Percentiles rank a stretch among this genome's conserved stretches.
These are phyloP conservation scores for Colletotrichum phormii DNA, from an alignment of 2,329 filamentous ascomycete genomes.

Conservation along the genomic window DNA sequence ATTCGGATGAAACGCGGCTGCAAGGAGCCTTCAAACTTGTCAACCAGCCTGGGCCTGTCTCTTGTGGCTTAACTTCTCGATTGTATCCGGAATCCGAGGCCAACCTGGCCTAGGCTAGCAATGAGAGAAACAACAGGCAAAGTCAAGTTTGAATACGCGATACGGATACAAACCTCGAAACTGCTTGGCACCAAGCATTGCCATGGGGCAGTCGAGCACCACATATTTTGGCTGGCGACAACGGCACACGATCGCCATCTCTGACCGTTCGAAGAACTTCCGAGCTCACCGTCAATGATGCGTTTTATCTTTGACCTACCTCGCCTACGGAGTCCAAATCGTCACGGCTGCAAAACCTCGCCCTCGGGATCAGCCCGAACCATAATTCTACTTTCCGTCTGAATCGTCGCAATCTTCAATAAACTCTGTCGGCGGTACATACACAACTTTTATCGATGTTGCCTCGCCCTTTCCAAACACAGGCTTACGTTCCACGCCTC, in stretches of 20 bases:
- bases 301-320: constrained; percentile 1
- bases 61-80: constrained; percentile 6
- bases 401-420: neutral
- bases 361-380: neutral
- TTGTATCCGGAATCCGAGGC: neutral
- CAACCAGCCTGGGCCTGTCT: constrained; percentile 13
- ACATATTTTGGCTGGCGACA: neutral
- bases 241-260: constrained; percentile 2
- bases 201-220: constrained; percentile 12
- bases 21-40: constrained; percentile 19
- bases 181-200: constrained; percentile 15
- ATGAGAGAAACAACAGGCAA: constrained; percentile 5
- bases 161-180: constrained; percentile 2
- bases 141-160: constrained; percentile 17
- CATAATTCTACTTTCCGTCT: neutral
- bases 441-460: neutral
- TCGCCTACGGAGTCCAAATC: neutral
- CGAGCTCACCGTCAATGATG: constrained; percentile 4
- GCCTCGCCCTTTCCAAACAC: constrained; percentile 10
- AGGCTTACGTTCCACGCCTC: neutral
- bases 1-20: constrained; percentile 34
- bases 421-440: neutral
- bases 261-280: neutral
- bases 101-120: neutral
- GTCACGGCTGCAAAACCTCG: neutral